Evolutionary conservation across 2,329 filamentous ascomycete species (phyloP), one percentile per base, ranked within the genome.

Genomic region (Xylaria sp.): DNA sequence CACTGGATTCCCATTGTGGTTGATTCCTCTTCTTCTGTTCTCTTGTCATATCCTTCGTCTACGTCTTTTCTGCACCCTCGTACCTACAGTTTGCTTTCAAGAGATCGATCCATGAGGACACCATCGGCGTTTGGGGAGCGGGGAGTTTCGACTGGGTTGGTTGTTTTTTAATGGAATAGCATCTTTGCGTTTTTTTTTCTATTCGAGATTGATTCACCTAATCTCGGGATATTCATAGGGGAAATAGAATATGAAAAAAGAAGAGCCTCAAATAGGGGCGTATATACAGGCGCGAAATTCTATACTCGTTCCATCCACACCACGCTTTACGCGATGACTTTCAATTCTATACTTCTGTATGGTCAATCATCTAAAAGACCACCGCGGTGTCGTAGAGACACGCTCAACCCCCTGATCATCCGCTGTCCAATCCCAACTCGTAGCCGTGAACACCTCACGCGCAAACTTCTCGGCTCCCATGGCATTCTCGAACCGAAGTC

Each of bases 401-500:
- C 52, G 61, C 16, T 69, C 65, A 11, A 59, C 54, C 7, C 23
- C 64, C 52, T 72, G 72, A 8, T 76, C 64, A 63, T 83, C 80
- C 0, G 81, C 79, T 11, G 81, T 83, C 84, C 84, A 87, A 64
- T 85, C 77, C 84, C 84, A 87, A 55, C 73, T 74, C 11, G 77
- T 73, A 0, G 83, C 80, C 8, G 80, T 83, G 62, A 87, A 87
- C 4, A 87, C 70, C 6, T 72, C 73, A 59, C 75, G 78, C 0
- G 82, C 80, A 69, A 83, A 76, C 60, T 76, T 75, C 48, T 84
- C 80, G 2, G 76, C 75, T 42, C 78, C 80, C 63, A 85, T 71
- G 11, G 74, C 73, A 11, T 79, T 78, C 60, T 80, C 78, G 50
- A 77, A 77, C 9, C 78, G 75, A 51, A 84, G 66, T 11, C 80